Conservation (phyloP, 2,329 filamentous ascomycete genomes). For the Macroventuria anomochaeta region DNA sequence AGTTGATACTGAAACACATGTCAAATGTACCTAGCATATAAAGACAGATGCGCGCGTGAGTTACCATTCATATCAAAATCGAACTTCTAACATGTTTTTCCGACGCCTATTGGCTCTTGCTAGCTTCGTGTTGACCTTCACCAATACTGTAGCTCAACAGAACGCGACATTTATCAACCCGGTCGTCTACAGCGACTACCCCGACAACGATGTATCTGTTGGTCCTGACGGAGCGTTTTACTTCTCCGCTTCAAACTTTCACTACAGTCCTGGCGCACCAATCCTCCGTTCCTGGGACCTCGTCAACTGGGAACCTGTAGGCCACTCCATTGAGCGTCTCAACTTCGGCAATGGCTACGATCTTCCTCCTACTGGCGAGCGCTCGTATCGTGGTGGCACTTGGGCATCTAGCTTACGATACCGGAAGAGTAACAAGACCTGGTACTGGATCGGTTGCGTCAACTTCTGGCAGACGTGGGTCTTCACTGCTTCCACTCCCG, state of each 20-base stretch:
- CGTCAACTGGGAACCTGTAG: conserved; percentile 52
- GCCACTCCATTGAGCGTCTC: conserved; percentile 36
- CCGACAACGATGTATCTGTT: conserved; percentile 59
- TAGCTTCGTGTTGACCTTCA: not conserved
- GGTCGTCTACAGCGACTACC: conserved; percentile 59
- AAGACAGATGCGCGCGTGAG: too few species aligned
- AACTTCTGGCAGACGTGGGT: conserved; percentile 62
- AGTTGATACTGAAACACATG: too few species aligned
- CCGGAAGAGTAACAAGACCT: conserved; percentile 53
- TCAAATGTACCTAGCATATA: not conserved
- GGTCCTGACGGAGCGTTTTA: conserved; percentile 55
- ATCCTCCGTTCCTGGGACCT: conserved; percentile 61
- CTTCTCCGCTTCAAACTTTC: conserved; percentile 60
- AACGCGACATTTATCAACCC: conserved; percentile 52
- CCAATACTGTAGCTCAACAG: not conserved
- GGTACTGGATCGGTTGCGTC: conserved; percentile 64
- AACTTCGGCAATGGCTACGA: conserved; percentile 50
- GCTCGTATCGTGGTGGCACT: conserved; percentile 59
- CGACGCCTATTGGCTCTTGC: not conserved
- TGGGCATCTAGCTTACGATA: conserved; percentile 61
- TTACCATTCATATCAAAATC: too few species aligned
- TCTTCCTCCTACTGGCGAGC: conserved; percentile 44
- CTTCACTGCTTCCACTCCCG: conserved; percentile 53
- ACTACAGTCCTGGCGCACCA: conserved; percentile 61
- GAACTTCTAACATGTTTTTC: not conserved